Evolutionary conservation across 1,284 basidiomycete genomes (phyloP).

Genomic region (Apiotrichum gracile): DNA sequence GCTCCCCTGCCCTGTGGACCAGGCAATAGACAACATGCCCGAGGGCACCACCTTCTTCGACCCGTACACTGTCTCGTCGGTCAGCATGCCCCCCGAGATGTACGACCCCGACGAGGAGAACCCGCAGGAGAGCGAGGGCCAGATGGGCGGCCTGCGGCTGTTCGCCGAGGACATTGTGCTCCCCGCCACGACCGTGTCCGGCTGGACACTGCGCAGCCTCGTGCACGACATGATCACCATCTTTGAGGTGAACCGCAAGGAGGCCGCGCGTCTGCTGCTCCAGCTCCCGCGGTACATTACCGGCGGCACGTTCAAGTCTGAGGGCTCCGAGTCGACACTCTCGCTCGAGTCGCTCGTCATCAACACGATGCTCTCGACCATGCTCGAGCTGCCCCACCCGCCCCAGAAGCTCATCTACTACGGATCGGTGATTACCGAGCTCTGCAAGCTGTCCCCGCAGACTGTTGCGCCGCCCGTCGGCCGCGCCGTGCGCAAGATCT

Average conservation of each 20-base stretch:
- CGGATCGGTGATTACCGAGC: slow-evolving; percentile 79
- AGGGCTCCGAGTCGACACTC: slow-evolving; percentile 35
- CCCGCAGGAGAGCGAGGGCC: slow-evolving; percentile 46
- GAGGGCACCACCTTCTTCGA: slow-evolving; percentile 48
- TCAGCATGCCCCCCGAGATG: slow-evolving; percentile 80
- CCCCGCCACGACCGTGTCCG: slow-evolving; percentile 62
- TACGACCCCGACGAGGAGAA: slow-evolving; percentile 49
- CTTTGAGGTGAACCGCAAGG: slow-evolving; percentile 94
- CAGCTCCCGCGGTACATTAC: slow-evolving; percentile 82
- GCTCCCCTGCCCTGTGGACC: slow-evolving; percentile 57
- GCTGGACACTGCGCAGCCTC: slow-evolving; percentile 72
- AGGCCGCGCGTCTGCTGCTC: slow-evolving; percentile 79
- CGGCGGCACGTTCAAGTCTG: slow-evolving; percentile 66
- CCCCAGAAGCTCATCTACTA: slow-evolving; percentile 79
- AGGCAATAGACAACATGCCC: slow-evolving; percentile 29
- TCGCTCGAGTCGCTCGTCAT: slow-evolving; percentile 42
- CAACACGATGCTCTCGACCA: slow-evolving; percentile 62
- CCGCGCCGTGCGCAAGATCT: slow-evolving; percentile 84
- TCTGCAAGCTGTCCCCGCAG: slow-evolving; percentile 83
- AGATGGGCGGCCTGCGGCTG: slow-evolving; percentile 57
- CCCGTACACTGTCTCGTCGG: slow-evolving; percentile 65
- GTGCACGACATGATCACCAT: slow-evolving; percentile 81
- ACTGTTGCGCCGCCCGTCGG: slow-evolving; percentile 95
- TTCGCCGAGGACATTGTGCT: slow-evolving; percentile 80
- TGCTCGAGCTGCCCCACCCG: slow-evolving; percentile 71